These are phyloP conservation scores for Neopestalotiopsis rosae DNA, from an alignment of 2,329 filamentous ascomycete species.

Conservation along the genomic window DNA sequence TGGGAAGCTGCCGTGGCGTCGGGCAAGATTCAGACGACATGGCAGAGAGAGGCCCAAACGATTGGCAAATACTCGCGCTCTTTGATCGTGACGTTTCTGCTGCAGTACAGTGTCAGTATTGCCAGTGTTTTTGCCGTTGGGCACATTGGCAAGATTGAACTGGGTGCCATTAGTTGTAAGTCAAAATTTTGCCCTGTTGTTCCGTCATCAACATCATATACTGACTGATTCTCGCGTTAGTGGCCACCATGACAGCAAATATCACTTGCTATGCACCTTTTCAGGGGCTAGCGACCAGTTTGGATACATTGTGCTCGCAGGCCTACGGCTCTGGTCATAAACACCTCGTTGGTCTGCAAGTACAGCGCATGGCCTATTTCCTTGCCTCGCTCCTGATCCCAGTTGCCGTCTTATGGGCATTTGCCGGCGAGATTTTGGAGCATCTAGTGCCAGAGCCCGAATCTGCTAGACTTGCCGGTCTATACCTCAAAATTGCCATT, in stretches of 20 bases:
- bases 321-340: conserved; percentile 92
- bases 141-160: conserved; percentile 72
- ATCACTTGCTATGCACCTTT: conserved; percentile 80
- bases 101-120: conserved; percentile 87
- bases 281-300: conserved; percentile 84
- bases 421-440: conserved; percentile 67
- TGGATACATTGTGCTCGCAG: conserved; percentile 93
- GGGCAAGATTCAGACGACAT: conserved; percentile 85
- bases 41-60: conserved; percentile 87
- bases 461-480: conserved; percentile 73
- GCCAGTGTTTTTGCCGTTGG: conserved; percentile 81
- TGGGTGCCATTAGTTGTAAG: conserved; percentile 66
- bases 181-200: background rate
- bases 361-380: conserved; percentile 82
- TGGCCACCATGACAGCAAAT: conserved; percentile 79
- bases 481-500: conserved; percentile 74
- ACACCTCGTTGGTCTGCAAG: conserved; percentile 83
- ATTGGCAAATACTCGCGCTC: conserved; percentile 74
- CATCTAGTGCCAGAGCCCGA: conserved; percentile 72
- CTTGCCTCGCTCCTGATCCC: conserved; percentile 74
- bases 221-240: conserved; percentile 27
- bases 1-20: conserved; percentile 86
- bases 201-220: background rate
- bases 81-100: conserved; percentile 74
- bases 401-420: conserved; percentile 72